Evolutionary conservation across 73 alveolate genomes (phyloP), one percentile per base, ranked within the genome.

Genomic region (Paramecium caudatum): DNA sequence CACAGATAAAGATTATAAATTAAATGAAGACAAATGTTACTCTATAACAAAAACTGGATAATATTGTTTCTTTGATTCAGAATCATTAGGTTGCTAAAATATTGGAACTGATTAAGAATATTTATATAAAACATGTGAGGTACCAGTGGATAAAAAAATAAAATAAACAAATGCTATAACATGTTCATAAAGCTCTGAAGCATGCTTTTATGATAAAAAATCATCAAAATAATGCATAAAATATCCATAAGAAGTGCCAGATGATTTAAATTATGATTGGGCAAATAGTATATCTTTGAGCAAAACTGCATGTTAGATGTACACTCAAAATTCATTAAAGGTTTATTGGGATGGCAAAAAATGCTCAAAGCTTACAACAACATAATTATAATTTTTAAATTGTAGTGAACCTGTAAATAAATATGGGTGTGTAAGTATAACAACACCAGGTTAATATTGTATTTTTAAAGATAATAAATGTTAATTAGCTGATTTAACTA

Each of bases 1-100:
- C 37, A 23, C 8, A 55, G 80, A 55, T 55, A 0, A 2, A 23
- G 46, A 27, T 25, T n/a, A n/a, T n/a, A n/a, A n/a, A n/a, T n/a
- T n/a, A n/a, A 55, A 55, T 27, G 12, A 55, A 55, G 80, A 55
- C n/a, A 55, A 55, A 9, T 55, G 80, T 55, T 55, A 27, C 10
- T 55, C 80, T 4, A 55, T 55, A 19, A 55, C 46, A 55, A 55
- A 37, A 6, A 55, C 23, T 27, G 30, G 30, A 27, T 21, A 55
- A 55, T 55, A 23, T 21, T 55, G 80, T 8, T 55, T 27, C 12
- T 55, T 55, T 55, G 80, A 55, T 55, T n/a, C n/a, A n/a, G 45
- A 6, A 12, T 10, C 21, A 2, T 23, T 23, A 10, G 80, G 80
- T 5, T 55, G 80, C n/a, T 3, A 55, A 55, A 43, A 55, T 55